phyloP scores from a whole-genome alignment of 73 alveolate species.

The Paramecium octaurelia region DNA sequence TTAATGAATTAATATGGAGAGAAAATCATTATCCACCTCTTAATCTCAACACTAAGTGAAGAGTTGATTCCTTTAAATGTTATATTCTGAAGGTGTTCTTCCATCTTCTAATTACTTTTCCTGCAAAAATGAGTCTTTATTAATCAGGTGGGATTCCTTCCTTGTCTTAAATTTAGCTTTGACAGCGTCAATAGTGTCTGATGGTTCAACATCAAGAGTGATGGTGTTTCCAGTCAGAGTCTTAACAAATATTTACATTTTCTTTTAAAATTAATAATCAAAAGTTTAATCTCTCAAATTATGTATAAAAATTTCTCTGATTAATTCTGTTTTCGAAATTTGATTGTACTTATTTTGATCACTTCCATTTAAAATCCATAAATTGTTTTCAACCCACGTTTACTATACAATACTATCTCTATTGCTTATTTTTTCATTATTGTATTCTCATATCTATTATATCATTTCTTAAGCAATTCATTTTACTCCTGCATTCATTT shows the following conservation, averaged over 20 bases:
- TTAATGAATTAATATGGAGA: no score
- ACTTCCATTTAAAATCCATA: no score
- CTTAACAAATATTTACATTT: constrained; percentile 24
- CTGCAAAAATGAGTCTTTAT: constrained; percentile 61
- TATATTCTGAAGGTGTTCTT: constrained; percentile 57
- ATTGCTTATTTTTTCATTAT: no score
- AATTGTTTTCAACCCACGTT: no score
- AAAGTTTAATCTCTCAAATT: no score
- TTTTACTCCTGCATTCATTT: no score
- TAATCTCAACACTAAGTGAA: constrained; percentile 46
- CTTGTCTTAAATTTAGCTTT: constrained; percentile 45
- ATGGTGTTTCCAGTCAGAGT: constrained; percentile 56
- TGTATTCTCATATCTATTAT: no score
- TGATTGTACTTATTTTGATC: no score
- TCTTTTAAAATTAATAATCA: not conserved
- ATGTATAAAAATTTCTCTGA: no score
- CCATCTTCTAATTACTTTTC: constrained; percentile 52
- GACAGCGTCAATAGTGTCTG: constrained; percentile 42
- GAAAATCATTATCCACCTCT: constrained; percentile 61
- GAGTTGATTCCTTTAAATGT: constrained; percentile 61
- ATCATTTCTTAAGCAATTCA: no score
- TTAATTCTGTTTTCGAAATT: no score
- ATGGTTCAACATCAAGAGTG: constrained; percentile 10
- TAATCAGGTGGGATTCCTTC: constrained; percentile 61
- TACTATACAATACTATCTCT: no score